Percentiles rank a stretch among this genome's conserved stretches.
Conservation (phyloP, 2,329 filamentous ascomycete genomes). For the Echinosphaeria canescens region DNA sequence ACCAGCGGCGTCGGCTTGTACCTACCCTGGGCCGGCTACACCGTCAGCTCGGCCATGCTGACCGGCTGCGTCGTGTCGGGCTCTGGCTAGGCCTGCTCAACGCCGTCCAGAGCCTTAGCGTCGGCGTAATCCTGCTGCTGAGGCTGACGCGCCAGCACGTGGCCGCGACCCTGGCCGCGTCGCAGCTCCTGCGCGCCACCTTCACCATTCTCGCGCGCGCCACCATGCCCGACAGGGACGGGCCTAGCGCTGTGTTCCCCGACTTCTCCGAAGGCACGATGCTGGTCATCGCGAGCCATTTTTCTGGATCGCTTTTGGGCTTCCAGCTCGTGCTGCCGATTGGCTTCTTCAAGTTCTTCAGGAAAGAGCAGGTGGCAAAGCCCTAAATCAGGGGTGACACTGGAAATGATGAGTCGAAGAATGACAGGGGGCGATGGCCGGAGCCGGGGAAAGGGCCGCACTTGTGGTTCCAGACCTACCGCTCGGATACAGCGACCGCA, state of each 20-base stretch:
- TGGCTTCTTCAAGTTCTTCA: slow-evolving; percentile 31
- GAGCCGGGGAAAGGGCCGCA: too few relatives aligned
- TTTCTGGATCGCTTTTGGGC: too few relatives aligned
- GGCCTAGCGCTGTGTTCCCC: slow-evolving; percentile 39
- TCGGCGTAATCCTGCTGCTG: slow-evolving; percentile 46
- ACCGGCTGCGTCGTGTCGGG: slow-evolving; percentile 28
- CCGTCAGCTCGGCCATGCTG: slow-evolving; percentile 7
- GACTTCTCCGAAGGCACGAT: slow-evolving; percentile 27
- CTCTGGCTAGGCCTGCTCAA: slow-evolving; percentile 47
- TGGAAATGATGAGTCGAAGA: too few relatives aligned
- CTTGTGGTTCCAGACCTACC: too few relatives aligned
- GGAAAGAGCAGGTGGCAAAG: slow-evolving; percentile 34
- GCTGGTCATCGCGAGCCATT: slow-evolving; percentile 42
- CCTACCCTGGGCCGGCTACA: slow-evolving; percentile 38
- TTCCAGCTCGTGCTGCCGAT: slow-evolving; percentile 35
- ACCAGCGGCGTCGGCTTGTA: slow-evolving; percentile 36
- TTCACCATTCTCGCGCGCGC: slow-evolving; percentile 40
- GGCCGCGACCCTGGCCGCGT: slow-evolving; percentile 33
- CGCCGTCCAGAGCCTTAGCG: slow-evolving; percentile 39
- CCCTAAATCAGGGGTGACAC: slow-evolving; percentile 14
- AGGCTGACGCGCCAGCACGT: slow-evolving; percentile 44
- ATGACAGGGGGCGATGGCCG: too few relatives aligned
- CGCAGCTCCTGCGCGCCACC: slow-evolving; percentile 37
- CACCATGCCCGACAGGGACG: slow-evolving; percentile 35
- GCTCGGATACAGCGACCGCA: too few relatives aligned